These are phyloP conservation scores for Colletotrichum agaves DNA, from an alignment of 2,329 filamentous ascomycete species.

Conservation along the genomic window DNA sequence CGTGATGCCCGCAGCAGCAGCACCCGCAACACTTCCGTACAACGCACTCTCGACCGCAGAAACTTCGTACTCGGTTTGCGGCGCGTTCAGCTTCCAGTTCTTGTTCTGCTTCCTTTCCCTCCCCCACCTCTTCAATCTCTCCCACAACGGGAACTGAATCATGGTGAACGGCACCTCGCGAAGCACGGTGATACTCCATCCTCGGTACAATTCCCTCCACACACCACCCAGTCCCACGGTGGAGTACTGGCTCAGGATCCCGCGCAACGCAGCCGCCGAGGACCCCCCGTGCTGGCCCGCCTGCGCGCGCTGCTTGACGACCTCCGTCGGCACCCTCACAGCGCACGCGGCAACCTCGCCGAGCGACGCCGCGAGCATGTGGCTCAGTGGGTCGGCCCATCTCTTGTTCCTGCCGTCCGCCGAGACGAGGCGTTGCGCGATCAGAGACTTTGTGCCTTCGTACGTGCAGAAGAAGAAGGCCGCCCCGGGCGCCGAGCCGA, in stretches of 20 bases:
- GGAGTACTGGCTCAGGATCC: slow-evolving; percentile 69
- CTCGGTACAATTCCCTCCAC: slow-evolving; percentile 87
- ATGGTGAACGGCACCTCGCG: slow-evolving; percentile 97
- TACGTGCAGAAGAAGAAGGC: slow-evolving; percentile 98
- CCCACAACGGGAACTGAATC: slow-evolving; percentile 97
- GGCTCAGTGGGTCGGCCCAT: slow-evolving; percentile 50
- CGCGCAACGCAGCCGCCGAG: slow-evolving; percentile 72
- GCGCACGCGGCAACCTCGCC: slow-evolving; percentile 94
- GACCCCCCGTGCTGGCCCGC: slow-evolving; percentile 82
- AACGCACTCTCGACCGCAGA: slow-evolving; percentile 82
- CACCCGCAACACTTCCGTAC: slow-evolving; percentile 86
- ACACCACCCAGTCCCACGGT: slow-evolving; percentile 65
- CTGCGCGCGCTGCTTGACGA: slow-evolving; percentile 96
- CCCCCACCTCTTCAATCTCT: slow-evolving; percentile 84
- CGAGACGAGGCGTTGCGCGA: slow-evolving; percentile 49
- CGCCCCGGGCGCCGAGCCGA: slow-evolving; percentile 92
- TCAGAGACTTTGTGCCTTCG: slow-evolving; percentile 75
- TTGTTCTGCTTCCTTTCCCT: slow-evolving; percentile 48
- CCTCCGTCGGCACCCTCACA: slow-evolving; percentile 93
- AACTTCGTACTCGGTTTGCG: slow-evolving; percentile 54
- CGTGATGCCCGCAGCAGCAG: slow-evolving; percentile 85
- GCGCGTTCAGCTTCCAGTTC: slow-evolving; percentile 16
- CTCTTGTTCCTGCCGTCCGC: slow-evolving; percentile 30
- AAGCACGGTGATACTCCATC: slow-evolving; percentile 92
- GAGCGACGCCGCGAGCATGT: slow-evolving; percentile 86